Evolutionary conservation across 495 filamentous ascomycete species (phyloP), one percentile per base, ranked within the genome.

Genomic region (Jackrogersella minutella): DNA sequence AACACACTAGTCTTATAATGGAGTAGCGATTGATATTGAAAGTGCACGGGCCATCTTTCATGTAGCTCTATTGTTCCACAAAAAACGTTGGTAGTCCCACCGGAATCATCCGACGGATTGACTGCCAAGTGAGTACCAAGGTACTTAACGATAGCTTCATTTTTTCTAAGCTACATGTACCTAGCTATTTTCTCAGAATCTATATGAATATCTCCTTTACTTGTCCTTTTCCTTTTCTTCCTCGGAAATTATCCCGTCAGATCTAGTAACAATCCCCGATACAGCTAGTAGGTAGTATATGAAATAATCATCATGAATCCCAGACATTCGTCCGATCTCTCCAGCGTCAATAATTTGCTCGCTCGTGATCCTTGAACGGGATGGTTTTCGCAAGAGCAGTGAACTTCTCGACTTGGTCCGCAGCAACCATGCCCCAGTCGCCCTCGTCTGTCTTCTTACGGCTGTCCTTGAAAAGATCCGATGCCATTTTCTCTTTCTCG

Each of bases 341-440:
- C 8, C 26, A 36, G 5, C 11, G 34, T 37, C 49, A 13, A 34
- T 39, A 14, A 22, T 7, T 40, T 16, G 28, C 5, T 53, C 44
- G 10, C 9, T 56, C 55, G 8, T 13, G 13, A 21, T 11, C 31
- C 31, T 71, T 59, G 10, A 22, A n/a, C 16, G 68, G 71, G 64
- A 73, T 33, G 9, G 70, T 76, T 43, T 70, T 73, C 10, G 72
- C 68, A 13, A 79, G 58, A 26, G 58, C 67, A 14, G 64, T 59
- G n/a, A 82, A 60, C 31, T 72, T 73, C 61, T 69, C 76, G 50
- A 76, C 46, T 47, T 78, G 76, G 7, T 68, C 69, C 6, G 71
- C 69, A 1, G 76, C 77, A 34, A 74, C 58, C 5, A 64, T 47
- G 1, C 75, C 79, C 79, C 78, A 80, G 8, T 63, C 75, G 58